Evolutionary conservation across 352 stramenopile genomes (phyloP).

Genomic region (Globisporangium echinulatum): DNA sequence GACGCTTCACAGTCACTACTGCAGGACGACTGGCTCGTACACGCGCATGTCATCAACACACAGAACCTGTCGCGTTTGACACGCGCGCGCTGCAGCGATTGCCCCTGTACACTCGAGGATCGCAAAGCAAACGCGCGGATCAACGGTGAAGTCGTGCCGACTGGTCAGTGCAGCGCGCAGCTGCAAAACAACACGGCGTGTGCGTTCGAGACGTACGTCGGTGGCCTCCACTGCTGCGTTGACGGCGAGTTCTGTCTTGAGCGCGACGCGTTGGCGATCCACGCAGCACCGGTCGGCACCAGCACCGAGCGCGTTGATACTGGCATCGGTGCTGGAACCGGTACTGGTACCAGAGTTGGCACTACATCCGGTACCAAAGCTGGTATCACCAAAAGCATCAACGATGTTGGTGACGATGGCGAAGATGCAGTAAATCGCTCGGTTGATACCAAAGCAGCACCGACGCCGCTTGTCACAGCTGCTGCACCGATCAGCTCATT

Average conservation of each 20-base stretch:
- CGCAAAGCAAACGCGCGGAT: constrained; percentile 9
- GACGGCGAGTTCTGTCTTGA: constrained; percentile 10
- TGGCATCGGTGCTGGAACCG: neutral
- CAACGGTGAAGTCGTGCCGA: constrained; percentile 4
- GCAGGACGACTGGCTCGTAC: constrained; percentile 6
- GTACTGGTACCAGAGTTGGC: no score
- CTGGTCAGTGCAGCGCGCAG: constrained; percentile 3
- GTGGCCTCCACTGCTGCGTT: constrained; percentile 9
- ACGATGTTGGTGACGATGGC: no score
- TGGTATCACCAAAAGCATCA: no score
- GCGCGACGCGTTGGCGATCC: constrained; percentile 4
- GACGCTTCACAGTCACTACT: neutral
- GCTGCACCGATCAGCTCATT: constrained; percentile 8
- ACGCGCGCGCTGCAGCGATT: constrained; percentile 1
- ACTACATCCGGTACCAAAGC: no score
- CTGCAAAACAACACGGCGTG: constrained; percentile 10
- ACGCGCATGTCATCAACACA: constrained; percentile 10
- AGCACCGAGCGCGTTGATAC: neutral
- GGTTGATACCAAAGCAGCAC: no score
- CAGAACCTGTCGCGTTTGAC: constrained; percentile 1
- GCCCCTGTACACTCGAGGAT: constrained; percentile 9
- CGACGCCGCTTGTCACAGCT: neutral
- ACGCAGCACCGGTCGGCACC: neutral
- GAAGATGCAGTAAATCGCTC: no score
- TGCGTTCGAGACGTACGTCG: constrained; percentile 9